These are phyloP conservation scores for Gossypium davidsonii DNA, from an alignment of 441 rosid species.

Conservation along the genomic window DNA sequence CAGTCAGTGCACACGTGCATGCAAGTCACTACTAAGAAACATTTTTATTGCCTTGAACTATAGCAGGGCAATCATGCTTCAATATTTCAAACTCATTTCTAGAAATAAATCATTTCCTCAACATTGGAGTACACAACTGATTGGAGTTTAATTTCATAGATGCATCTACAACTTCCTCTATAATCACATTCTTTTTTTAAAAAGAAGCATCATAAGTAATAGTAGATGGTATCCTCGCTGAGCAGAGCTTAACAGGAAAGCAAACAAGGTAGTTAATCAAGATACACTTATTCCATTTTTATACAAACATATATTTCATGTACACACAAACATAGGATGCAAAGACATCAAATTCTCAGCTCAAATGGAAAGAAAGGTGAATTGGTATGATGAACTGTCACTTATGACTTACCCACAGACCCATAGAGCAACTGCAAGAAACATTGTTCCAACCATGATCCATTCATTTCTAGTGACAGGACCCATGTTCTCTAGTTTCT, in stretches of 20 bases:
- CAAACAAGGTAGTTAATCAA: background rate
- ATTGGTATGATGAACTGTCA: slow-evolving; percentile 7
- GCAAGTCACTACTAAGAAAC: background rate
- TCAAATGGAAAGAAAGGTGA: background rate
- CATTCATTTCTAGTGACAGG: slow-evolving; percentile 77
- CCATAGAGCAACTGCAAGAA: slow-evolving; percentile 92
- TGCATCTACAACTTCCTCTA: background rate
- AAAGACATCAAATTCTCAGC: background rate
- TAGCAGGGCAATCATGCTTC: background rate
- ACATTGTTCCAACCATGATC: slow-evolving; percentile 83
- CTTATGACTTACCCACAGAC: slow-evolving; percentile 64
- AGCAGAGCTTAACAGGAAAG: background rate
- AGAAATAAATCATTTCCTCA: background rate
- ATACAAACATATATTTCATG: background rate
- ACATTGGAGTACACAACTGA: background rate
- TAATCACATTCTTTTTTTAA: background rate
- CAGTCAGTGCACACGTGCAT: background rate
- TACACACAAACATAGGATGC: background rate
- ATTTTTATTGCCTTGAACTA: background rate
- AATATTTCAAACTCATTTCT: background rate
- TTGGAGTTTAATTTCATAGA: background rate
- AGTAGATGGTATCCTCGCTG: background rate
- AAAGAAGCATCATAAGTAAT: background rate
- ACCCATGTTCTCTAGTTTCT: slow-evolving; percentile 74
- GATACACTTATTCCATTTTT: background rate